Evolutionary conservation across 2,329 filamentous ascomycete genomes (phyloP).

Genomic region (Scolecobasidium constrictum): DNA sequence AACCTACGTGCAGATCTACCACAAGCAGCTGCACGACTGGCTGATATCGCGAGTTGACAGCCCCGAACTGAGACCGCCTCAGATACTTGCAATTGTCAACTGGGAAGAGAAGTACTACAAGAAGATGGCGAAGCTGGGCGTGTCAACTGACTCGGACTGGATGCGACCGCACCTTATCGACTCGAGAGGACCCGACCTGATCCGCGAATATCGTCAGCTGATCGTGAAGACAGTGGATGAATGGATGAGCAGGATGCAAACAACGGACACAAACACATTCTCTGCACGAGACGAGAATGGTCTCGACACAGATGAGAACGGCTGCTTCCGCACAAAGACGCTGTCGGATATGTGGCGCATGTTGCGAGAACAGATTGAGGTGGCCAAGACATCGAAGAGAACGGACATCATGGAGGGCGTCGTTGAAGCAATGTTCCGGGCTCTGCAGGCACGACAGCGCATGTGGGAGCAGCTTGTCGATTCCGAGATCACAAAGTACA

Average conservation of each 20-base stretch:
- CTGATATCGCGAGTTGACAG: conserved; percentile 75
- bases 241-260: conserved; percentile 92
- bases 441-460: conserved; percentile 71
- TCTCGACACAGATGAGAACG: conserved; percentile 77
- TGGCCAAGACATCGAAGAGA: conserved; percentile 73
- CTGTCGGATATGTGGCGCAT: conserved; percentile 95
- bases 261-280: conserved; percentile 72
- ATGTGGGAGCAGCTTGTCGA: conserved; percentile 83
- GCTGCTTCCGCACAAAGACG: conserved; percentile 84
- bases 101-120: conserved; percentile 95
- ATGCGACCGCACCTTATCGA: conserved; percentile 80
- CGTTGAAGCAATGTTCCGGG: conserved; percentile 88
- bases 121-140: conserved; percentile 87
- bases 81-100: conserved; percentile 84
- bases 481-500: conserved; percentile 69
- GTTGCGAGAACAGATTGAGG: conserved; percentile 83
- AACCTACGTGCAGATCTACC: conserved; percentile 84
- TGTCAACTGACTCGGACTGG: conserved; percentile 51
- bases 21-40: conserved; percentile 91
- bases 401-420: conserved; percentile 90
- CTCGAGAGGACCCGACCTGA: conserved; percentile 77
- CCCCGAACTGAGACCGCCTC: conserved; percentile 69
- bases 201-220: conserved; percentile 86
- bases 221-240: conserved; percentile 94
- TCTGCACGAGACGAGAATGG: conserved; percentile 66